Percentiles rank a stretch among this genome's conserved stretches.
These are phyloP conservation scores for Fagopyrum esculentum DNA, from an alignment of 148 eudicot species.

Conservation along the genomic window DNA sequence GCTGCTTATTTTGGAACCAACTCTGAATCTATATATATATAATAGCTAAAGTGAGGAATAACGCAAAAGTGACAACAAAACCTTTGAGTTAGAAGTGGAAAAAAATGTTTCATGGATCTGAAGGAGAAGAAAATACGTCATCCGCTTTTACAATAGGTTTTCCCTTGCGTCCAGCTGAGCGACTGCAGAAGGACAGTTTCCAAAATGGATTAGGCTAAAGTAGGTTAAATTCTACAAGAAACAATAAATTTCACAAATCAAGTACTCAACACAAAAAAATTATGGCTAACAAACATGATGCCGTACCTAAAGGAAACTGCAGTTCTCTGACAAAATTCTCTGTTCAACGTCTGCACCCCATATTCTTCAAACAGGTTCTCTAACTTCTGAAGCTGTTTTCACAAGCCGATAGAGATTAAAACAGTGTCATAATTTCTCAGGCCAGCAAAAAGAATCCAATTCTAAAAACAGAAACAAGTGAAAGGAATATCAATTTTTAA, in stretches of 20 bases:
- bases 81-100: constrained; percentile 7
- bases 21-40: constrained; percentile 42
- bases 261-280: neutral
- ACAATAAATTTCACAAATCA: neutral
- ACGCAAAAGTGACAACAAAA: constrained; percentile 13
- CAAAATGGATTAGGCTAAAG: neutral
- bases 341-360: constrained; percentile 33
- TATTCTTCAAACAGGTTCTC: constrained; percentile 36
- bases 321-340: constrained; percentile 40
- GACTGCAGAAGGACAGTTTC: constrained; percentile 33
- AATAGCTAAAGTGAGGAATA: constrained; percentile 15
- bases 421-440: neutral
- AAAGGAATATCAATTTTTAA: neutral
- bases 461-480: neutral
- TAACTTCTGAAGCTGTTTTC: constrained; percentile 48
- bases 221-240: neutral
- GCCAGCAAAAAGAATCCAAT: neutral
- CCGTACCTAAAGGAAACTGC: constrained; percentile 54
- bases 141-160: constrained; percentile 68
- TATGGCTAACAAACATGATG: constrained; percentile 8
- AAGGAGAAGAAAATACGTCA: constrained; percentile 41
- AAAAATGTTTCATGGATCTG: constrained; percentile 1
- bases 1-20: constrained; percentile 57
- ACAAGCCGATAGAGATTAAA: neutral
- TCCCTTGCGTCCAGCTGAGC: constrained; percentile 71